Evolutionary conservation across 1,284 basidiomycete genomes (phyloP), one percentile per base, ranked within the genome.

Genomic region (Megacollybia platyphylla): DNA sequence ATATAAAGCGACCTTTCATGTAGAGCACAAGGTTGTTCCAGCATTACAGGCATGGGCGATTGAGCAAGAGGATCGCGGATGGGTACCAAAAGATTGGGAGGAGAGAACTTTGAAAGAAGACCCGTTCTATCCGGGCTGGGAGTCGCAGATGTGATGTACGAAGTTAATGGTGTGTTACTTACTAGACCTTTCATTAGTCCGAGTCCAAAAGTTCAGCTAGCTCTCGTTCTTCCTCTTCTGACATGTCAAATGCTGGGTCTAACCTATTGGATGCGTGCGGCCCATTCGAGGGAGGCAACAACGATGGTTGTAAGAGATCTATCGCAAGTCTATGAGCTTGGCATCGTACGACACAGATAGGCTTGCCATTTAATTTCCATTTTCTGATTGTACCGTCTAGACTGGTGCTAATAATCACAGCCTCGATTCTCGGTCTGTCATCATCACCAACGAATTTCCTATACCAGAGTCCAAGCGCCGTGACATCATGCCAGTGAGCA

Each of bases 401-500:
- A 55, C 87, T 80, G 0, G 79, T 73, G 43, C 81, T 90, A 32
- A 96, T 61, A 35, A 92, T 68, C 84, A 85, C 90, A 5, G 79
- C 73, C 53, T 86, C 79, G 3, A 74, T 59, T 37, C 61, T 61
- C 13, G 61, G 69, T 40, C 57, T 60, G 4, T 67, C 65, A 48
- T 69, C 67, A 15, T 63, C 59, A 3, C 64, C 63, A 11, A 60
- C 56, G 5, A 60, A 63, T 43, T 63, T 62, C 20, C 76, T 69
- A 48, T 74, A 58, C 87, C 89, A 94, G 5, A 83, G 60, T 27
- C 70, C 68, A 34, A 96, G 59, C 2, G 73, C 76, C 4, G 74
- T 83, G 7, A 94, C 79, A 51, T 92, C 87, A 49, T 88, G 87
- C 74, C 82, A 89, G 57, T 96, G 92, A 4, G 75, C 90, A 49